phyloP scores from a whole-genome alignment of 2,329 filamentous ascomycete species.

The Colletotrichum musicola region DNA sequence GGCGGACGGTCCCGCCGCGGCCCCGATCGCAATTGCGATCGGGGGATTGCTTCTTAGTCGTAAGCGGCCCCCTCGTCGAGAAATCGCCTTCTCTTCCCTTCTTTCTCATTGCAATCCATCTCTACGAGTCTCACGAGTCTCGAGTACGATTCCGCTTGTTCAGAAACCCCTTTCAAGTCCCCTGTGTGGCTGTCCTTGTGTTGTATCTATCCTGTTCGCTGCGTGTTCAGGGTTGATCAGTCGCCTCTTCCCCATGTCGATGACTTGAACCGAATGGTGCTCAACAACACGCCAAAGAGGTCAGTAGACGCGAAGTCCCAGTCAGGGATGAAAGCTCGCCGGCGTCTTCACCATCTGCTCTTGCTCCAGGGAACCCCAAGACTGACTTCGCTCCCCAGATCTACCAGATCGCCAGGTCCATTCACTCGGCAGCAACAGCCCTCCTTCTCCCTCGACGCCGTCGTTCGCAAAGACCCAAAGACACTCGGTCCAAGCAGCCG shows the following conservation, averaged over 20 bases:
- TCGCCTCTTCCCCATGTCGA: constrained; percentile 35
- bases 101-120: constrained; percentile 27
- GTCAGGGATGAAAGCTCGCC: constrained; percentile 16
- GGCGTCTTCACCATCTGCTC: not conserved
- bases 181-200: constrained; percentile 5
- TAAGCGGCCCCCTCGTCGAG: constrained; percentile 32
- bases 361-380: not conserved
- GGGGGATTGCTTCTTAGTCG: constrained; percentile 39
- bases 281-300: constrained; percentile 40
- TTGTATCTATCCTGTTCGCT: constrained; percentile 10
- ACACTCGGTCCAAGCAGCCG: constrained; percentile 27
- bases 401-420: constrained; percentile 38
- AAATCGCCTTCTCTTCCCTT: constrained; percentile 26
- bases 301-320: constrained; percentile 14
- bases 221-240: constrained; percentile 23
- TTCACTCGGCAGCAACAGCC: constrained; percentile 37
- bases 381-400: constrained; percentile 16
- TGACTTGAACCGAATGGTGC: constrained; percentile 40
- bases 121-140: not conserved
- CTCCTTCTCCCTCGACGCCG: constrained; percentile 33
- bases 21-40: constrained; percentile 40
- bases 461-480: constrained; percentile 33
- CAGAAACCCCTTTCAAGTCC: not conserved
- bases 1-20: constrained; percentile 33
- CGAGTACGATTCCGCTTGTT: not conserved